These are phyloP conservation scores for Apiospora arundinis DNA, from an alignment of 2,329 filamentous ascomycete species.

Conservation along the genomic window DNA sequence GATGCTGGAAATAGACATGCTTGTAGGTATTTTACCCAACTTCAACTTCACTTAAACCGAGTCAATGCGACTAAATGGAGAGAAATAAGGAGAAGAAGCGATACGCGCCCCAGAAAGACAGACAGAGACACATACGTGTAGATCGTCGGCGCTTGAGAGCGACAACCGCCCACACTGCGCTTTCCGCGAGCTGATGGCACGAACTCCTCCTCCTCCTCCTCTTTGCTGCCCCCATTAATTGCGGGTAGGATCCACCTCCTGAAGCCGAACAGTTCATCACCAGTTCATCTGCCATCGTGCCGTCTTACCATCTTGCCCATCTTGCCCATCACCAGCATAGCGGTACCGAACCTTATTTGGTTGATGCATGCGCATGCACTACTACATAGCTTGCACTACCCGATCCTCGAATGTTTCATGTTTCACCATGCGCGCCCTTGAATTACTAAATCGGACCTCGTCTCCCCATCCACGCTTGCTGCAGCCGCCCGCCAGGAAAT, in stretches of 20 bases:
- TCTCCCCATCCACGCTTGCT: background rate
- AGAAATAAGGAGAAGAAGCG: background rate
- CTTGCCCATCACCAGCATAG: background rate
- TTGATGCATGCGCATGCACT: background rate
- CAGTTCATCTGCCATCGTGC: slow-evolving; percentile 10
- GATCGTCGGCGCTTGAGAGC: background rate
- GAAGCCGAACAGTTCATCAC: slow-evolving; percentile 10
- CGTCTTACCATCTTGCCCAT: background rate
- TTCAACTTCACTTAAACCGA: background rate
- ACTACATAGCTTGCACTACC: background rate
- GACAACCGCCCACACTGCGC: background rate
- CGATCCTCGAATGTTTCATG: background rate
- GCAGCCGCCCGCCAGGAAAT: slow-evolving; percentile 2
- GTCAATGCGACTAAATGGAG: background rate
- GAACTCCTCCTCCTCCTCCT: slow-evolving; percentile 14
- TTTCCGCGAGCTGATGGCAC: background rate
- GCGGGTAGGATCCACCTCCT: slow-evolving; percentile 5
- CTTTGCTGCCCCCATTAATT: background rate
- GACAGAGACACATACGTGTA: background rate
- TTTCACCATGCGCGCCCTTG: slow-evolving; percentile 6
- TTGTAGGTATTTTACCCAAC: background rate
- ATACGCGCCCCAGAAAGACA: background rate
- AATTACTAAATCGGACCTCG: background rate
- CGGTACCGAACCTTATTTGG: slow-evolving; percentile 3
- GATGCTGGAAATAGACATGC: background rate